These are phyloP conservation scores for Pezicula neosporulosa DNA, from an alignment of 2,329 filamentous ascomycete species.

Conservation along the genomic window DNA sequence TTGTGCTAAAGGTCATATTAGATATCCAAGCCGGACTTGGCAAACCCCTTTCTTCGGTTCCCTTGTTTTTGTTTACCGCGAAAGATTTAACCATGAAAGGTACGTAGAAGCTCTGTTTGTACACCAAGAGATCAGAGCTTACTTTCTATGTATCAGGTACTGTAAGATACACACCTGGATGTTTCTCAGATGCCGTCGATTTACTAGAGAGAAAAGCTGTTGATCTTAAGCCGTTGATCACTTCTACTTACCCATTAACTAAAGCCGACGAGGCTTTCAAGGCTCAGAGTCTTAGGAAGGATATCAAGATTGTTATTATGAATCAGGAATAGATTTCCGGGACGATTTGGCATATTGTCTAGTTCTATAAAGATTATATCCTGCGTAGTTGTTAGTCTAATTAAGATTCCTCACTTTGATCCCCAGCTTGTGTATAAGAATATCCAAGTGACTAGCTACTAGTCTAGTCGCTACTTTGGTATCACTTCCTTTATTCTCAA, in stretches of 20 bases:
- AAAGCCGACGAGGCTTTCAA: conserved; percentile 16
- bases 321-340: conserved; percentile 20
- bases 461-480: too few relatives aligned
- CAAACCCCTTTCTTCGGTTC: conserved; percentile 15
- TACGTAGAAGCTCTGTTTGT: neutral
- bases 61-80: conserved; percentile 20
- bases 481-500: too few relatives aligned
- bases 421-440: too few relatives aligned
- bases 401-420: too few relatives aligned
- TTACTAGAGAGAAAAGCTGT: conserved; percentile 17
- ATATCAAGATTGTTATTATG: conserved; percentile 22
- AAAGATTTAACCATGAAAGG: conserved; percentile 23
- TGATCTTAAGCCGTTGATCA: conserved; percentile 23
- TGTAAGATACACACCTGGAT: conserved; percentile 23
- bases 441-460: too few relatives aligned
- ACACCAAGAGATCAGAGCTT: neutral
- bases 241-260: conserved; percentile 20
- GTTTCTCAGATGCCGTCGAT: conserved; percentile 21
- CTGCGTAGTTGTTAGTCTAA: neutral
- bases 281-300: conserved; percentile 15
- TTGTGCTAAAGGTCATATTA: neutral
- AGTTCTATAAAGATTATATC: neutral
- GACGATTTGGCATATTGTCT: neutral
- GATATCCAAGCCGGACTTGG: conserved; percentile 22
- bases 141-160: conserved; percentile 5